Evolutionary conservation across 139 green algal genomes (phyloP).

Genomic region (Picochlorum sp.): DNA sequence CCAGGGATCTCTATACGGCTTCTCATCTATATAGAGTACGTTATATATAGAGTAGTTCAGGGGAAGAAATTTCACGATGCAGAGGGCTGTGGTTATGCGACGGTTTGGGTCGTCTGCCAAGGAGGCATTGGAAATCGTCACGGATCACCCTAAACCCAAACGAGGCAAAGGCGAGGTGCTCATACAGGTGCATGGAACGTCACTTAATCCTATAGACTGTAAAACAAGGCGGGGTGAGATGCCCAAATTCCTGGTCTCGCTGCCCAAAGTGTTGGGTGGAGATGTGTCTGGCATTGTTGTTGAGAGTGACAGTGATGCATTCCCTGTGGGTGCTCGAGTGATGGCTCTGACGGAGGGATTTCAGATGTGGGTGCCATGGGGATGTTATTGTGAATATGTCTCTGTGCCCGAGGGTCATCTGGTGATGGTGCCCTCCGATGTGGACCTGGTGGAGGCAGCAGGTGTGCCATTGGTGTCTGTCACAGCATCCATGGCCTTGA

Average conservation of each 20-base stretch:
- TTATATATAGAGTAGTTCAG: too few species aligned
- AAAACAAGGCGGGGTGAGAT: slow-evolving; percentile 12
- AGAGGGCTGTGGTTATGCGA: background rate
- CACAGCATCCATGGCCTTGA: slow-evolving; percentile 36
- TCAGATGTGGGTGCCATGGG: background rate
- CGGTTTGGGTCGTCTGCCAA: background rate
- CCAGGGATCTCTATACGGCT: too few species aligned
- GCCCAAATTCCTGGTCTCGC: slow-evolving; percentile 5
- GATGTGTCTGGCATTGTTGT: slow-evolving; percentile 7
- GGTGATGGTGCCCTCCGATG: slow-evolving; percentile 8
- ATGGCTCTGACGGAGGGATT: slow-evolving; percentile 1
- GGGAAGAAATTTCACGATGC: too few species aligned
- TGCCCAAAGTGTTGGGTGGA: slow-evolving; percentile 9
- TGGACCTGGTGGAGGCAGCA: slow-evolving; percentile 21
- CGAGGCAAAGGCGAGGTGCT: background rate
- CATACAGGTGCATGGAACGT: slow-evolving; percentile 3
- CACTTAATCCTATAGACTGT: slow-evolving; percentile 8
- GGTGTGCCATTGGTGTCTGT: slow-evolving; percentile 24
- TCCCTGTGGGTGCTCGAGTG: slow-evolving; percentile 2
- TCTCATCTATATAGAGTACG: too few species aligned
- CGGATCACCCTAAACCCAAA: background rate
- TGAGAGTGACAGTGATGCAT: slow-evolving; percentile 5
- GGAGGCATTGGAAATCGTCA: background rate
- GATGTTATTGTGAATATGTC: slow-evolving; percentile 2
- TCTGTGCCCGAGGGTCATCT: slow-evolving; percentile 4